Conservation (phyloP, 139 green algal species). For the Asterochloris sp. region DNA sequence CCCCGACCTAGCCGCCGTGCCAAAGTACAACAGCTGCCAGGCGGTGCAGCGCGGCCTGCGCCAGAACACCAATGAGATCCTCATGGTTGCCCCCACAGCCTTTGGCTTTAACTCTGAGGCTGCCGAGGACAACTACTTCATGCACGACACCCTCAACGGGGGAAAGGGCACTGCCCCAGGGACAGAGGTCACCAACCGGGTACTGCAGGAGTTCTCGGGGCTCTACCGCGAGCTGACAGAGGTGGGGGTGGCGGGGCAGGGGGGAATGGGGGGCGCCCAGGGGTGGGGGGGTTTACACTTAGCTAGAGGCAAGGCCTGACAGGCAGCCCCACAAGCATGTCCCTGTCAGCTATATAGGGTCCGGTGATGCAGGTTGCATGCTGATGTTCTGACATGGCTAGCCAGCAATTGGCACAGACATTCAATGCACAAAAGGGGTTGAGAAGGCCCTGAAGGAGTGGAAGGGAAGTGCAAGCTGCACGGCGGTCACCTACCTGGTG, state of each 20-base stretch:
- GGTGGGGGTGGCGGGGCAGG: constrained; percentile 16
- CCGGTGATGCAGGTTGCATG: no score
- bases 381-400: no score
- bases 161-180: constrained; percentile 10
- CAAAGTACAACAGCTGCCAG: constrained; percentile 9
- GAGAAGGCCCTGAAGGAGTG: no score
- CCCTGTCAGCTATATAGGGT: no score
- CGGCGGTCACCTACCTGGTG: no score
- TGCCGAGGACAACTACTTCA: constrained; percentile 90
- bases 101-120: constrained; percentile 95
- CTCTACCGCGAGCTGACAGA: constrained; percentile 80
- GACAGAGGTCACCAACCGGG: constrained; percentile 34
- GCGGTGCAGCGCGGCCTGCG: constrained; percentile 11
- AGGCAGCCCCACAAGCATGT: no score
- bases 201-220: constrained; percentile 74
- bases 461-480: no score
- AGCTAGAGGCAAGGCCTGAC: no score
- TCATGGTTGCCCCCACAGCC: constrained; percentile 94
- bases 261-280: no score
- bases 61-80: constrained; percentile 73
- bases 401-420: no score
- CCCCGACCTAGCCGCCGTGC: constrained; percentile 23
- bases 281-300: no score
- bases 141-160: constrained; percentile 52
- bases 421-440: no score